Evolutionary conservation across 1,284 basidiomycete species (phyloP).

Genomic region (Neolentinus lepideus): DNA sequence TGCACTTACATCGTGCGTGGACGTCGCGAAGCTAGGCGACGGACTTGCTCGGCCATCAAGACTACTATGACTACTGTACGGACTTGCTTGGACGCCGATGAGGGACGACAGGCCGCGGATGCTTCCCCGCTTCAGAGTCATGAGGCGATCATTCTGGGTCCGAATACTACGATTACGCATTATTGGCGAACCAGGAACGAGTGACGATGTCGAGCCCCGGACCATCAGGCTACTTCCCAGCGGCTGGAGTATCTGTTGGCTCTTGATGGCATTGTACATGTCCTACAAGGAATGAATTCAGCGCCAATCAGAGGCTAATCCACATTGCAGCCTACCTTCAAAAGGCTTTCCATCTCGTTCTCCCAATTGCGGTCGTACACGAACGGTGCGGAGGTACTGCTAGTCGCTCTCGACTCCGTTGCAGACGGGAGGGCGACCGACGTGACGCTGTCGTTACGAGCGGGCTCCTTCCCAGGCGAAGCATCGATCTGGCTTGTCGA

Average conservation of each 20-base stretch:
- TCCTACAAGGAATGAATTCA: conserved; percentile 49
- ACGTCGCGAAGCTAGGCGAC: conserved; percentile 82
- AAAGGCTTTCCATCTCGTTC: conserved; percentile 72
- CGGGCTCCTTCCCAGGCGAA: neutral
- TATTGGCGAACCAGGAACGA: conserved; percentile 41
- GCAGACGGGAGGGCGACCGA: conserved; percentile 16
- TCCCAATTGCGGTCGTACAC: conserved; percentile 72
- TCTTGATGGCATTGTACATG: conserved; percentile 89
- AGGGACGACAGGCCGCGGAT: conserved; percentile 82
- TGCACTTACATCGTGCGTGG: conserved; percentile 62
- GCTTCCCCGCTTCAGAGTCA: conserved; percentile 82
- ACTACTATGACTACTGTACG: conserved; percentile 75
- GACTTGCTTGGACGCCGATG: conserved; percentile 56
- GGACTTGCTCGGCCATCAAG: conserved; percentile 84
- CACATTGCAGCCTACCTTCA: conserved; percentile 54
- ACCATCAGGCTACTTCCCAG: conserved; percentile 33
- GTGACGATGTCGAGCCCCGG: conserved; percentile 45
- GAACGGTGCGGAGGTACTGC: conserved; percentile 24
- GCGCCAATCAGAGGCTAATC: conserved; percentile 6
- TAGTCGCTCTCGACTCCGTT: conserved; percentile 31
- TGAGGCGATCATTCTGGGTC: conserved; percentile 58
- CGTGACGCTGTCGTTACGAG: conserved; percentile 15
- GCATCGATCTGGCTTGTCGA: neutral
- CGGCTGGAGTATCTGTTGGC: conserved; percentile 87
- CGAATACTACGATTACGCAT: conserved; percentile 65